Evolutionary conservation across 306 rosid genomes (phyloP).

Genomic region (Prunus dulcis): DNA sequence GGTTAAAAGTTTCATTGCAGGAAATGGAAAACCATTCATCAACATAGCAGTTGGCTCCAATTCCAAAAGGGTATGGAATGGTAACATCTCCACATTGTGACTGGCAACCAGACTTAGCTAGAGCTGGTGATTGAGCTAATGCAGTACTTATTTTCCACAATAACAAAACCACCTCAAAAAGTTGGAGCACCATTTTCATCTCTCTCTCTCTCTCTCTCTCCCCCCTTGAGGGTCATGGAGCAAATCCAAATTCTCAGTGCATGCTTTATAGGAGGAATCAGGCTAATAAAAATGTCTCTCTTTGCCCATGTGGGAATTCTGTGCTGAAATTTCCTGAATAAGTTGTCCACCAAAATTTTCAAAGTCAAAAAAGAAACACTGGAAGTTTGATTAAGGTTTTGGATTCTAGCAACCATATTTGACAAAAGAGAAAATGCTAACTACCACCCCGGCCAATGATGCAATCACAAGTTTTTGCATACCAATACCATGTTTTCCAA

Average conservation of each 20-base stretch:
- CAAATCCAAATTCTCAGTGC: not conserved
- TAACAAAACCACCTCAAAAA: not conserved
- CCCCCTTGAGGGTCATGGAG: not conserved
- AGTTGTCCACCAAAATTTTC: not conserved
- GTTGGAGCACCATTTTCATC: not conserved
- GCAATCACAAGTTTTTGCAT: not conserved
- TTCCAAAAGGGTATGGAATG: not conserved
- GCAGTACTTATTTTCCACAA: not conserved
- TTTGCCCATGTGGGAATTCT: not conserved
- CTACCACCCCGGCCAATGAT: not conserved
- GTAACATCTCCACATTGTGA: not conserved
- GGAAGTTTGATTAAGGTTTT: not conserved
- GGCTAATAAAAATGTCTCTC: not conserved
- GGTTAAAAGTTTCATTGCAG: not conserved
- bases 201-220: not conserved
- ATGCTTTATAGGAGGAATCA: not conserved
- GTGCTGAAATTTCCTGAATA: not conserved
- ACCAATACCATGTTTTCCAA: no score
- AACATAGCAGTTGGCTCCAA: slow-evolving; percentile 2
- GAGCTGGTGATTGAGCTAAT: not conserved
- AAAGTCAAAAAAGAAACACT: not conserved
- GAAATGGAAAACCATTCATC: not conserved
- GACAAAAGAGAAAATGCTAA: not conserved
- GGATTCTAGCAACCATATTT: not conserved
- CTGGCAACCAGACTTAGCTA: not conserved